phyloP scores from a whole-genome alignment of 768 basidiomycete species.

The Erythrobasidium yunnanense region DNA sequence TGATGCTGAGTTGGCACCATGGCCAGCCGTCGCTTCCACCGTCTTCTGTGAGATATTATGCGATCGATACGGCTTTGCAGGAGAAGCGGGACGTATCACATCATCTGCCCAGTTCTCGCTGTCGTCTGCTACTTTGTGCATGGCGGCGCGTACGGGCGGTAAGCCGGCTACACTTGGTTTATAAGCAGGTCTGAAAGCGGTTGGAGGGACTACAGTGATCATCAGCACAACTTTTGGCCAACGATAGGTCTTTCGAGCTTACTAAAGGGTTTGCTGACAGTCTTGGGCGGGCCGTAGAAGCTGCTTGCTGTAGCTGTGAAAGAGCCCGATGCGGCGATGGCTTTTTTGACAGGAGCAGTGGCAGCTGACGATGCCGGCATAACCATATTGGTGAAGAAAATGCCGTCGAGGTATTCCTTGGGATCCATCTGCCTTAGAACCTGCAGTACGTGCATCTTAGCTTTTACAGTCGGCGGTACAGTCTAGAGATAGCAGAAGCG shows the following conservation, averaged over 20 bases:
- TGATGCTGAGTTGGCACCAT: background rate
- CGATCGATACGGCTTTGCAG: no score
- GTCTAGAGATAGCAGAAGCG: background rate
- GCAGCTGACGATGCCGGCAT: background rate
- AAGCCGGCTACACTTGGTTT: background rate
- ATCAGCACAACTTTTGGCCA: no score
- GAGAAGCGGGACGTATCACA: no score
- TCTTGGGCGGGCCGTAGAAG: constrained; percentile 1
- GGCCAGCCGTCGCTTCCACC: constrained; percentile 24
- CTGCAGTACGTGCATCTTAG: no score
- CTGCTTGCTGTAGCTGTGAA: background rate
- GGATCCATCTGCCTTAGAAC: no score
- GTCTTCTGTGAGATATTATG: no score
- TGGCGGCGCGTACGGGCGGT: no score
- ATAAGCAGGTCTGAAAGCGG: constrained; percentile 9
- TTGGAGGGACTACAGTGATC: background rate
- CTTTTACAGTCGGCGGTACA: background rate
- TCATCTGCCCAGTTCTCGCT: no score
- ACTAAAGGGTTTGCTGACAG: background rate
- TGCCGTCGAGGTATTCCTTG: constrained; percentile 2
- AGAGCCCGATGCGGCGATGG: no score
- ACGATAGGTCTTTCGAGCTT: no score
- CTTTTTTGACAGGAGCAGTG: background rate
- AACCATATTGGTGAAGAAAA: background rate
- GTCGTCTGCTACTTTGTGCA: no score